Base-by-base conservation (phyloP, 1,284 basidiomycete genomes). In the Xerocomus amazonicus region DNA sequence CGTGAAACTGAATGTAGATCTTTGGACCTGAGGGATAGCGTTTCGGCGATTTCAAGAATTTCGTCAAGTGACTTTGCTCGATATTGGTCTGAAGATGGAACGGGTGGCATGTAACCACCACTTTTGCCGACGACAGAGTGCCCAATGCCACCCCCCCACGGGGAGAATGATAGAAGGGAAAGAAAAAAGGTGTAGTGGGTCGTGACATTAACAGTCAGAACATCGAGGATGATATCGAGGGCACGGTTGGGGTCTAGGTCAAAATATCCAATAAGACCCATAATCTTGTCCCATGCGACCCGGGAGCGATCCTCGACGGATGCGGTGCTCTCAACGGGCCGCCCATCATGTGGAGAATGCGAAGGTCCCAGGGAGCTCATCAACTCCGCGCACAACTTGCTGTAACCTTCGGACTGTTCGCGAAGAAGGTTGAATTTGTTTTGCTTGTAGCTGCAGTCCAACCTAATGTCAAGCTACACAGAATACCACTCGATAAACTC, bases 401-500 rank as follows among this genome's bases (percentile, higher is more conserved):
- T 91, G 72, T 94, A 99, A 6, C 97, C 97, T 73, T 99, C 95
- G 1, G 92, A 95, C 59, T 97, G 92, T 71, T 99, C 97, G 36
- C 97, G 88, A 9, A 98, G 79, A 31, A 99, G 80, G 62, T 99
- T 99, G 76, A 94, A 97, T 70, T 97, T 98, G 71, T 94, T 94
- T 69, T 99, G 97, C 69, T 96, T 97, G 78, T 96, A 99, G 70
- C 88, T 91, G 50, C 17, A 45, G 35, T 43, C n/a, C 59, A 43
- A 58, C 26, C 32, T 29, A 28, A 45, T 1, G 37, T 58, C 33
- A 63, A 43, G 43, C 9, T 29, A 46, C 10, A 29, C 16, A 45
- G 26, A 19, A 38, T 9, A 47, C n/a, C 43, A 3, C 17, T 47
- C 26, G 27, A 44, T 9, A 32, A 27, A 79, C 88, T 66, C 66